Evolutionary conservation across 176 grass and related monocot genomes (phyloP).

Genomic region (Hsuehochloa calcarea): DNA sequence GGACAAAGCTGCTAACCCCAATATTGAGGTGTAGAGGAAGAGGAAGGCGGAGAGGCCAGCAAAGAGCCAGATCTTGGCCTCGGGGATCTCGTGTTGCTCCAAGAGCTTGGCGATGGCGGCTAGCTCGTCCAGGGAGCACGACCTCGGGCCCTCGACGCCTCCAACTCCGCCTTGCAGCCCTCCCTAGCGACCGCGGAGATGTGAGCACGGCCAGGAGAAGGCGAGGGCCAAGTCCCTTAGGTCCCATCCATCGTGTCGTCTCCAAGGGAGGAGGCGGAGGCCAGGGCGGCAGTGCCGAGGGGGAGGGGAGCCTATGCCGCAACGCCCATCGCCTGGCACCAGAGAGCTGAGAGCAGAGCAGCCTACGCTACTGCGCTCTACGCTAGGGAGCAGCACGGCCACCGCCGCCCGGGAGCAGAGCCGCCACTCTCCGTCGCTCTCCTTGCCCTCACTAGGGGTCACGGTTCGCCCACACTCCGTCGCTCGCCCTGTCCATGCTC

Average conservation of each 20-base stretch:
- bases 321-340: too few relatives aligned
- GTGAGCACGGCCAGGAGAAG: slow-evolving; percentile 64
- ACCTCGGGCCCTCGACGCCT: slow-evolving; percentile 16
- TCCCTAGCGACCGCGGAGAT: slow-evolving; percentile 35
- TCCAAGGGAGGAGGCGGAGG: background rate
- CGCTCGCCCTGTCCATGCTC: too few relatives aligned
- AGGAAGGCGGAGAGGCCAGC: slow-evolving; percentile 67
- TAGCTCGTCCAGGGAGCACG: slow-evolving; percentile 38
- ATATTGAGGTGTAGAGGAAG: slow-evolving; percentile 28
- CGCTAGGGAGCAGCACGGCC: too few relatives aligned
- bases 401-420: too few relatives aligned
- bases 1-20: too few relatives aligned
- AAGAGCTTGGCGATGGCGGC: slow-evolving; percentile 42
- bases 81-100: slow-evolving; percentile 48
- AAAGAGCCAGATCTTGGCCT: slow-evolving; percentile 67
- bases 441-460: too few relatives aligned
- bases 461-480: too few relatives aligned
- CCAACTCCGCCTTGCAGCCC: background rate
- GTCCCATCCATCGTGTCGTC: slow-evolving; percentile 40
- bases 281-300: too few relatives aligned
- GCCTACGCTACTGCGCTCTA: accelerated
- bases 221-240: slow-evolving; percentile 50
- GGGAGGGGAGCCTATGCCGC: too few relatives aligned
- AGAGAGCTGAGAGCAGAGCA: too few relatives aligned
- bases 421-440: too few relatives aligned